phyloP scores from a whole-genome alignment of 768 basidiomycete genomes.

The Gymnopilus dilepis region DNA sequence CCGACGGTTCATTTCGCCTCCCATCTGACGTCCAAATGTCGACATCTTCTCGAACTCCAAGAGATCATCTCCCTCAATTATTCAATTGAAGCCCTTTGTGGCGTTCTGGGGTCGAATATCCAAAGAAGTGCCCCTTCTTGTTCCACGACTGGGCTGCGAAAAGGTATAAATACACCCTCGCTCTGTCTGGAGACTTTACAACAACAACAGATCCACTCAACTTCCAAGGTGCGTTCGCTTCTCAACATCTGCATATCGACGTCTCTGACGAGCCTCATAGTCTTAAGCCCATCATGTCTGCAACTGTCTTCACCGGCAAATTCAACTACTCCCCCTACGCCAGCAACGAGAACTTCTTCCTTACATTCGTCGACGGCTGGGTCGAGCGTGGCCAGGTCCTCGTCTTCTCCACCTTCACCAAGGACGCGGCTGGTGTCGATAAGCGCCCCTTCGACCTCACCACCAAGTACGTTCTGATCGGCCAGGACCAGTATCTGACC shows the following conservation, averaged over 20 bases:
- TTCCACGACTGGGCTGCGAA: neutral
- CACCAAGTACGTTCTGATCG: neutral
- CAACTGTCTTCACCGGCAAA: neutral
- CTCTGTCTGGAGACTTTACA: neutral
- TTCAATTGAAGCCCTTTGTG: neutral
- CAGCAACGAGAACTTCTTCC: constrained; percentile 7
- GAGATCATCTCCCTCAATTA: neutral
- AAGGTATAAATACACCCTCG: neutral
- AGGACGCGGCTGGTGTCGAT: neutral
- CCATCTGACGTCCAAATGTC: neutral
- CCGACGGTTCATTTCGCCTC: neutral
- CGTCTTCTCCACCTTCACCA: neutral
- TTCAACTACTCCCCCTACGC: constrained; percentile 5
- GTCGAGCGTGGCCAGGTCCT: neutral
- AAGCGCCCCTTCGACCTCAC: neutral
- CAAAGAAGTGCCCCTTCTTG: neutral
- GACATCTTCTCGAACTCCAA: neutral
- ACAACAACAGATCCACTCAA: neutral
- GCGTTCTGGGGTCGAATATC: neutral
- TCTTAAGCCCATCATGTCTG: neutral
- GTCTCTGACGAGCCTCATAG: no score
- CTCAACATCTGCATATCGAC: neutral
- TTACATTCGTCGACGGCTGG: neutral
- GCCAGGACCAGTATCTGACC: constrained; percentile 1
- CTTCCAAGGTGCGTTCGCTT: neutral